Base-by-base conservation (phyloP, 116 monocot genomes). In the Phalaenopsis hybrid region DNA sequence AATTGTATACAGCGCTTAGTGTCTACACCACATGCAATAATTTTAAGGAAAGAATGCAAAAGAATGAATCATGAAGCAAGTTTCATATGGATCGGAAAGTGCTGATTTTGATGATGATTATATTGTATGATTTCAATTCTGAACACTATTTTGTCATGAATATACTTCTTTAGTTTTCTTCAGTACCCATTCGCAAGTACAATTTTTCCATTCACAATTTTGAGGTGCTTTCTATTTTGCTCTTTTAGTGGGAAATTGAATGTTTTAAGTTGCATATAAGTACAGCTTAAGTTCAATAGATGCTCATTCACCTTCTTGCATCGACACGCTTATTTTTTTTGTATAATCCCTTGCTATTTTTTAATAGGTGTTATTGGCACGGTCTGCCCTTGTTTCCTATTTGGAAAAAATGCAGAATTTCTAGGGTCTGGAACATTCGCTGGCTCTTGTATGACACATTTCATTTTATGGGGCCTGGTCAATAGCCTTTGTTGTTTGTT, bases 331-430 rank as follows among this genome's bases (percentile, higher is more conserved):
- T 37, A 37, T 72, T 74, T 45, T 28, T 70, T 37, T 33, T 11
- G 8, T 12, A 45, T 74, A 74, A 74, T 44, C 3, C 20, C 20
- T 74, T 44, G 17, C 44, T 74, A 44, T 44, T 46, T 65, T 41
- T 11, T 79, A 78, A 23, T 82, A 96, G 96, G 96, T 81, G 90
- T 89, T 82, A 77, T 96, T 58, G 96, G 96, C 21, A 81, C 87
- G 45, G 73, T 92, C 72, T 96, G 94, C 69, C 96, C 96, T 13
- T 96, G 96, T 77, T 84, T 86, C 79, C 84, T 96, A 9, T 96
- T 91, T 77, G 96, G 89, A 9, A 96, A 94, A 79, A 96, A 96
- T 91, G 96, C 94, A 83, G 94, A 96, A 77, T 91, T 85, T 73
- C 79, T 94, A 76, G 96, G 96, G 37, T 91, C 92, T 37, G 96